Percentiles rank a stretch among this genome's conserved stretches.
phyloP scores from a whole-genome alignment of 2,329 filamentous ascomycete species.

The Hypoxylon sp. region DNA sequence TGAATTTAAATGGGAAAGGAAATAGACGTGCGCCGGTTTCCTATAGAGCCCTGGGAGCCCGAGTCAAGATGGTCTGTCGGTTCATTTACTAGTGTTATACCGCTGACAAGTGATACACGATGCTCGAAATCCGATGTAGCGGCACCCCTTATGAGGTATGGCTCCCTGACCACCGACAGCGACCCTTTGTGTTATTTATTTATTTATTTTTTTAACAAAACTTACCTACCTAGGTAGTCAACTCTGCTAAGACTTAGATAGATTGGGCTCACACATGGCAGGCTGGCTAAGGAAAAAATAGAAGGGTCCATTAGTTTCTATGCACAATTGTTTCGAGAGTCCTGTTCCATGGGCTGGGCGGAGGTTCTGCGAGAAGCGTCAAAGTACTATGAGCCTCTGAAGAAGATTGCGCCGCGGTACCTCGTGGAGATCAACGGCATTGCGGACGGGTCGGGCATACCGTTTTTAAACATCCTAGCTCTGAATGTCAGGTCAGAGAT shows the following conservation, averaged over 20 bases:
- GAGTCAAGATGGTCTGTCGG: not conserved
- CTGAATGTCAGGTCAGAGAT: slow-evolving; percentile 72
- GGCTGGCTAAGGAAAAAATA: slow-evolving; percentile 52
- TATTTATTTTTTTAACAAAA: no score
- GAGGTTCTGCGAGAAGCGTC: slow-evolving; percentile 56
- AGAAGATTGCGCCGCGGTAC: slow-evolving; percentile 55
- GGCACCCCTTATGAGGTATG: slow-evolving; percentile 43
- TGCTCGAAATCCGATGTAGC: slow-evolving; percentile 43
- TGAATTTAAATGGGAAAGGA: not conserved
- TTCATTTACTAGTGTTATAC: not conserved
- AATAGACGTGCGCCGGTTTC: not conserved
- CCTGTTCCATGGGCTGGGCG: slow-evolving; percentile 55
- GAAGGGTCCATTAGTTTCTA: slow-evolving; percentile 57
- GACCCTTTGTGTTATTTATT: not conserved
- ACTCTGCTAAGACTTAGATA: slow-evolving; percentile 34
- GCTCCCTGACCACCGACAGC: slow-evolving; percentile 22
- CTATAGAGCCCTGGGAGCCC: not conserved
- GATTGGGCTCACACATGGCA: slow-evolving; percentile 57
- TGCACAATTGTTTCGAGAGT: slow-evolving; percentile 53
- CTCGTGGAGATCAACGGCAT: slow-evolving; percentile 66
- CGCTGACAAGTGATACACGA: not conserved
- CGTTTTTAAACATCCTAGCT: slow-evolving; percentile 68
- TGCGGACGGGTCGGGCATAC: slow-evolving; percentile 63
- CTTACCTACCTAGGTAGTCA: no score
- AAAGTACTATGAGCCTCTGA: slow-evolving; percentile 62